Conservation (phyloP, 2,329 filamentous ascomycete species). For the Trichophyton verrucosum region DNA sequence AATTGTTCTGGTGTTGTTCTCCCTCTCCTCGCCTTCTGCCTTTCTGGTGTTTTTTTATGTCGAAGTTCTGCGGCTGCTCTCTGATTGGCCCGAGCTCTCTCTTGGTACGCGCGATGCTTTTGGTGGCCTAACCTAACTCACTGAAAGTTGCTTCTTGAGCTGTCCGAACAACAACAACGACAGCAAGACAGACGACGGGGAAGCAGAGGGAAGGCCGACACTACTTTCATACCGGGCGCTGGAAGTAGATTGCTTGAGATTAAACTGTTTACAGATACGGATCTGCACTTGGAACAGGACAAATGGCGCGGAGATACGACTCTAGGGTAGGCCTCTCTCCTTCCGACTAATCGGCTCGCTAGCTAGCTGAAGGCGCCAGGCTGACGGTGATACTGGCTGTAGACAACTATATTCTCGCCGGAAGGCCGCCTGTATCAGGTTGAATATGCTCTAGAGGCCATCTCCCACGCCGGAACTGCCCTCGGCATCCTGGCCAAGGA, state of each 20-base stretch:
- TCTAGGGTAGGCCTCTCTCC: constrained; percentile 56
- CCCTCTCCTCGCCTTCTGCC: neutral
- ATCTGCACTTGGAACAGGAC: constrained; percentile 19
- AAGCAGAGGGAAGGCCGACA: neutral
- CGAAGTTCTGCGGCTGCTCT: neutral
- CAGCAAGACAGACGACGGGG: constrained; percentile 6
- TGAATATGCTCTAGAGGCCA: constrained; percentile 97
- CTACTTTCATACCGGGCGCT: neutral
- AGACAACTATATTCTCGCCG: constrained; percentile 99
- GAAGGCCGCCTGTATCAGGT: constrained; percentile 98
- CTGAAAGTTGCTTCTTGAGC: constrained; percentile 9
- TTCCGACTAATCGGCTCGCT: constrained; percentile 13
- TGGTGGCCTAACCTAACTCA: constrained; percentile 9
- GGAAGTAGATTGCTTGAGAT: neutral
- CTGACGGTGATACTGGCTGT: constrained; percentile 17
- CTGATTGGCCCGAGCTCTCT: constrained; percentile 13
- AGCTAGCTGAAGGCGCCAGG: neutral
- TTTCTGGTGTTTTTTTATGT: neutral
- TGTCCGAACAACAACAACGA: constrained; percentile 1
- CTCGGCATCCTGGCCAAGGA: constrained; percentile 95
- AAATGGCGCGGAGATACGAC: constrained; percentile 95
- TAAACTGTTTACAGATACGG: neutral
- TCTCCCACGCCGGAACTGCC: constrained; percentile 94
- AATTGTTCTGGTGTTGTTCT: neutral
- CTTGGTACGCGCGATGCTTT: constrained; percentile 13